These are phyloP conservation scores for Phytopythium aichiense DNA, from an alignment of 352 stramenopile genomes.

Conservation along the genomic window DNA sequence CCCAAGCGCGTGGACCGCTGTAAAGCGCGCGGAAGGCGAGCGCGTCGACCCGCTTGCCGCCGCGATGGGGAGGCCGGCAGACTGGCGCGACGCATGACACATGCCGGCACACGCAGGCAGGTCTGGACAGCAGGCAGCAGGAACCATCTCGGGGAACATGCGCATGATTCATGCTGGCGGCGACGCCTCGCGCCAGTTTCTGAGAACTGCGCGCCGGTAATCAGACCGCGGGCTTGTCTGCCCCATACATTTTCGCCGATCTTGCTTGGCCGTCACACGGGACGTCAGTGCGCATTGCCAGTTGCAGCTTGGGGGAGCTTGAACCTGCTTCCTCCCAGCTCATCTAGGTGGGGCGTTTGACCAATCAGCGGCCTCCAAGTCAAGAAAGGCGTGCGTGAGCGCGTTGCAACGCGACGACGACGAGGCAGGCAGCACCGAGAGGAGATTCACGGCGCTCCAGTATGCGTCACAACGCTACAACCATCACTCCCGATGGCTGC, in stretches of 20 bases:
- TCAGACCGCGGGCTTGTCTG: neutral
- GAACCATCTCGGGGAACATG: neutral
- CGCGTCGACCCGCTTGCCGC: neutral
- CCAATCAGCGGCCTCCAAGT: slow-evolving; percentile 5
- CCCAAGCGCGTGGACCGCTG: neutral
- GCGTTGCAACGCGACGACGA: slow-evolving; percentile 28
- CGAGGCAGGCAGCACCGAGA: neutral
- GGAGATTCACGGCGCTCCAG: neutral
- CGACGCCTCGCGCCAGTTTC: neutral
- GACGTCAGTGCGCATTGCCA: neutral
- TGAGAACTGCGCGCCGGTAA: neutral
- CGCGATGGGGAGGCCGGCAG: neutral
- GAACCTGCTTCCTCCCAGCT: slow-evolving; percentile 7
- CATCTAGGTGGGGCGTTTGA: neutral
- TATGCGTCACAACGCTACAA: slow-evolving; percentile 32
- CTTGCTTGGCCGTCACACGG: neutral
- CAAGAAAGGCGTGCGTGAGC: slow-evolving; percentile 14
- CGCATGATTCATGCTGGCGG: neutral
- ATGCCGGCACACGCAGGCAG: neutral
- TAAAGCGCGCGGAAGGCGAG: neutral
- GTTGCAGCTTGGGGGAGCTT: slow-evolving; percentile 6
- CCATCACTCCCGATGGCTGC: slow-evolving; percentile 24
- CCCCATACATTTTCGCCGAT: neutral
- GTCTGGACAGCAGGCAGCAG: neutral
- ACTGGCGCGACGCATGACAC: too few relatives aligned